Percentiles rank a stretch among this genome's conserved stretches.
Evolutionary conservation across 169 alveolate genomes (phyloP).

Genomic region (Cryptosporidium parvum): DNA sequence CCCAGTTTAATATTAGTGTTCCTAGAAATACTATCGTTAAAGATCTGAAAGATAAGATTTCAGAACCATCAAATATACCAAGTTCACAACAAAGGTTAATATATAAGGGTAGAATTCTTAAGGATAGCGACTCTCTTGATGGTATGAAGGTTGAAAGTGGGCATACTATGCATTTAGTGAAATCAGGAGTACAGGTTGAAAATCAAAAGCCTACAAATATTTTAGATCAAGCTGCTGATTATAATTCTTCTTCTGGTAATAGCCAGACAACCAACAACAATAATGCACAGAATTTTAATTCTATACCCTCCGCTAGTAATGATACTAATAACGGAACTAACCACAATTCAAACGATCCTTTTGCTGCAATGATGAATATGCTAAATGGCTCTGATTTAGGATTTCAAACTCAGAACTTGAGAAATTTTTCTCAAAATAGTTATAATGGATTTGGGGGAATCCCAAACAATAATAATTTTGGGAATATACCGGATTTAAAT

Average conservation of each 20-base stretch:
- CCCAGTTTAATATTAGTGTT: slow-evolving; percentile 81
- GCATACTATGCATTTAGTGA: slow-evolving; percentile 90
- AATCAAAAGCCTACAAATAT: slow-evolving; percentile 32
- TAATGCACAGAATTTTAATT: not conserved
- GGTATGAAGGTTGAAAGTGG: slow-evolving; percentile 87
- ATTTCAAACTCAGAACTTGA: not conserved
- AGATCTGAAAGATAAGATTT: slow-evolving; percentile 83
- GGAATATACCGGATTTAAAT: slow-evolving; percentile 41
- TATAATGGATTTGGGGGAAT: slow-evolving; percentile 13
- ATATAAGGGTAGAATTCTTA: slow-evolving; percentile 90
- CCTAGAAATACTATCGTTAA: slow-evolving; percentile 80
- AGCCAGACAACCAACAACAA: not conserved
- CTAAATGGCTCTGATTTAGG: slow-evolving; percentile 37
- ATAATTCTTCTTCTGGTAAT: not conserved
- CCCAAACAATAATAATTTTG: slow-evolving; percentile 13
- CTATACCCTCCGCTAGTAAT: not conserved
- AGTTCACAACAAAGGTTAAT: slow-evolving; percentile 85
- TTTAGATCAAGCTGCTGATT: slow-evolving; percentile 20
- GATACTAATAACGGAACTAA: slow-evolving; percentile 5
- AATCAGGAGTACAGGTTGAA: slow-evolving; percentile 84
- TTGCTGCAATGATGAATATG: slow-evolving; percentile 53
- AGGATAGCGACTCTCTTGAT: slow-evolving; percentile 87
- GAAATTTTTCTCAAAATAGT: slow-evolving; percentile 3
- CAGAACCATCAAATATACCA: slow-evolving; percentile 83
- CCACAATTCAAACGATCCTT: not conserved